phyloP scores from a whole-genome alignment of 2,329 filamentous ascomycete species.

The Colletotrichum abscissum region DNA sequence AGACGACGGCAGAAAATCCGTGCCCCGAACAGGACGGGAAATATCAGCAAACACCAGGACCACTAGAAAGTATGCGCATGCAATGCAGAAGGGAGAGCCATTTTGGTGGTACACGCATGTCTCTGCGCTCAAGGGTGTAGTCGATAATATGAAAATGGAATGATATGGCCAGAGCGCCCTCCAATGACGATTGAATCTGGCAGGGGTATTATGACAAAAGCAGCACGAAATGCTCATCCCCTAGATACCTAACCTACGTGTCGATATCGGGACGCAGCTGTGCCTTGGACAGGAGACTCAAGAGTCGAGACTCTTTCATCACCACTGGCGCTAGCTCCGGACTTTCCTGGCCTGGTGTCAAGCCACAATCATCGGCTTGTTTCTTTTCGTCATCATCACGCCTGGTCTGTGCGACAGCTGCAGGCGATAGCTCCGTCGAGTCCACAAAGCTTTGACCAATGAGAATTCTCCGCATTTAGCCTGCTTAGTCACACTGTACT shows the following conservation, averaged over 20 bases:
- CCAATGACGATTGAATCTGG: not conserved
- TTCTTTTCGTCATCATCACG: constrained; percentile 31
- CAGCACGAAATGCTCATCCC: not conserved
- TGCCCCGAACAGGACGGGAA: constrained; percentile 2
- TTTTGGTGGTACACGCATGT: not conserved
- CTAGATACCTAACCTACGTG: not conserved
- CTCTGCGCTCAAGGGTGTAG: not conserved
- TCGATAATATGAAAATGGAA: not conserved
- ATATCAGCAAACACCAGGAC: constrained; percentile 1
- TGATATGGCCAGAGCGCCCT: not conserved
- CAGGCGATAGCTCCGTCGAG: constrained; percentile 2
- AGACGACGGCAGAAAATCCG: constrained; percentile 33
- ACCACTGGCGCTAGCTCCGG: constrained; percentile 30
- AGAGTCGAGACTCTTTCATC: constrained; percentile 16
- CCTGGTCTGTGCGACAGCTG: constrained; percentile 27
- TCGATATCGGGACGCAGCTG: not conserved
- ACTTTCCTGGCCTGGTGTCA: constrained; percentile 24
- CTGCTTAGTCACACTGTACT: not conserved
- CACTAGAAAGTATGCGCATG: constrained; percentile 9
- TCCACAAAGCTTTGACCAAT: constrained; percentile 27
- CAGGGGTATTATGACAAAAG: not conserved
- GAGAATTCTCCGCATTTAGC: not conserved
- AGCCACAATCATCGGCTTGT: constrained; percentile 24
- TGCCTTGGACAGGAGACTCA: not conserved
- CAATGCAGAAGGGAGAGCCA: not conserved